A percentile compares a stretch with the other conserved stretches of the same genome.
Conservation (phyloP, 2,329 filamentous ascomycete species). For the Chaetomiaceae sp. region DNA sequence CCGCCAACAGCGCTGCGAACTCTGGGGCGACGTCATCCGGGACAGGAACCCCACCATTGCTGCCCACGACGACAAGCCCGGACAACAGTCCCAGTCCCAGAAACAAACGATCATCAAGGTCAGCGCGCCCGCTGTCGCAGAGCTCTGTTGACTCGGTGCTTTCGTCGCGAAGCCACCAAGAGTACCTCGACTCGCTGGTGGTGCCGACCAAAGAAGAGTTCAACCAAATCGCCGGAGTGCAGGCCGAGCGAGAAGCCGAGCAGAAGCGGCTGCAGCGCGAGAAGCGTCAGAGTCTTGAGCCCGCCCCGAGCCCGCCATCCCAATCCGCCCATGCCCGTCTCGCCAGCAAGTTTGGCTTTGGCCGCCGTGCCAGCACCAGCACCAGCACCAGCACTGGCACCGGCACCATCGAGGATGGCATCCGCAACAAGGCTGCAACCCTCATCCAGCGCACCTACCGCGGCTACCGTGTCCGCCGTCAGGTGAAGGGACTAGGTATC, state of each 20-base stretch:
- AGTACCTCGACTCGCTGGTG: conserved; percentile 24
- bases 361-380: conserved; percentile 4
- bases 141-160: conserved; percentile 4
- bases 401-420: conserved; percentile 19
- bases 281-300: conserved; percentile 18
- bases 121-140: not conserved
- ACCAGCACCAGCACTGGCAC: too few relatives aligned
- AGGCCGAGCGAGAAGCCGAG: conserved; percentile 24
- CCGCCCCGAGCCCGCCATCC: not conserved
- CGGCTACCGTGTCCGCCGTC: conserved; percentile 67
- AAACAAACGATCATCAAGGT: not conserved
- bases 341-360: conserved; percentile 11
- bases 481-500: conserved; percentile 63
- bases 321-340: conserved; percentile 4
- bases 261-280: conserved; percentile 22
- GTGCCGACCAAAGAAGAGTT: conserved; percentile 23
- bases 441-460: conserved; percentile 69
- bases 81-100: not conserved
- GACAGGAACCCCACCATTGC: too few relatives aligned
- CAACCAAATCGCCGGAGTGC: conserved; percentile 23
- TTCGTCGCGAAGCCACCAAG: conserved; percentile 14
- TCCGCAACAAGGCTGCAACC: conserved; percentile 44
- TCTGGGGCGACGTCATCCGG: not conserved
- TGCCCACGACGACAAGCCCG: not conserved
- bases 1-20: not conserved